phyloP scores from a whole-genome alignment of 352 stramenopile species.

The Phytophthora sp. region DNA sequence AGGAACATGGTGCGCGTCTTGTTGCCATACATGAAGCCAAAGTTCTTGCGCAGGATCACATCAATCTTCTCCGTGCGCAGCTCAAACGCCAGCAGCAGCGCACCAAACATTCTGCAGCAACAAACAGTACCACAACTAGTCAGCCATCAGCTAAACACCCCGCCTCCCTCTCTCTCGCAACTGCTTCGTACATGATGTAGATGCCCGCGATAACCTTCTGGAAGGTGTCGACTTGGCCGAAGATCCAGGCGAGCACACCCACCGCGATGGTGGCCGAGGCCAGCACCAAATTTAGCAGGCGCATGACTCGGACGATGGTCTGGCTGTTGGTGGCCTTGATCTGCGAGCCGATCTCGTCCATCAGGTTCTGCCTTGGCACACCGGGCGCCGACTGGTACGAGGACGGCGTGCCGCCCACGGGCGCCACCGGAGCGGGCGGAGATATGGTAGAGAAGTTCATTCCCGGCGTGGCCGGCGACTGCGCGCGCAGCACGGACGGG shows the following conservation, averaged over 20 bases:
- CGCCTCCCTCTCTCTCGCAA: too few species aligned
- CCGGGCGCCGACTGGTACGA: constrained; percentile 41
- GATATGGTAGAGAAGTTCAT: constrained; percentile 42
- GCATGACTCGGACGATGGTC: constrained; percentile 85
- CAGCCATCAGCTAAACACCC: not conserved
- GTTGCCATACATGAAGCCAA: constrained; percentile 92
- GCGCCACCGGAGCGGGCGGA: constrained; percentile 44
- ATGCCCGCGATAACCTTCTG: constrained; percentile 86
- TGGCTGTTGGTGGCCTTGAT: constrained; percentile 87
- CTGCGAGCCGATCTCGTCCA: constrained; percentile 82
- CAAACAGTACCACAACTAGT: not conserved
- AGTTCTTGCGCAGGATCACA: constrained; percentile 81
- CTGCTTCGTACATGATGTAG: constrained; percentile 85
- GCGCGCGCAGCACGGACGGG: constrained; percentile 48
- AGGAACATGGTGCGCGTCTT: constrained; percentile 89
- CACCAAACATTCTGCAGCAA: constrained; percentile 75
- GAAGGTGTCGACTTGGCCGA: constrained; percentile 76
- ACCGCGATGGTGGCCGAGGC: constrained; percentile 71
- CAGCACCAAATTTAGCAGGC: constrained; percentile 77
- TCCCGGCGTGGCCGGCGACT: constrained; percentile 24
- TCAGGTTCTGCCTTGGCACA: constrained; percentile 65
- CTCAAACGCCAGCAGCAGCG: constrained; percentile 82
- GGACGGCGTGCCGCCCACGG: constrained; percentile 20
- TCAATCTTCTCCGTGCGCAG: constrained; percentile 86
- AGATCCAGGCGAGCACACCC: constrained; percentile 82